phyloP scores from a whole-genome alignment of 805 yeast genomes.

The Nakazawaea pomicola region DNA sequence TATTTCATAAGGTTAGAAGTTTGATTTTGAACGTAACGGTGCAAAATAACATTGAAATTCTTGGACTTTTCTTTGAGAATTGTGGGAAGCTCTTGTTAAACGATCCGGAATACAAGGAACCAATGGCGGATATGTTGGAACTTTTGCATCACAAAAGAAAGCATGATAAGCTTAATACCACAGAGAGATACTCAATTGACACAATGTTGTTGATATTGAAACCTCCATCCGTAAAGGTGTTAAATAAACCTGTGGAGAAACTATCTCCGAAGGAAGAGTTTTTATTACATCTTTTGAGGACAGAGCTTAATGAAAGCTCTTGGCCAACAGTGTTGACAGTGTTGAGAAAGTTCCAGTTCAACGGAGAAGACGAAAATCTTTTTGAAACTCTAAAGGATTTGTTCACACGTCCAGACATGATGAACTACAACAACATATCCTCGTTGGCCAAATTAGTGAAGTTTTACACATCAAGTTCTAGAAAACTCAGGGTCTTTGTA shows the following conservation, averaged over 20 bases:
- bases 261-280: conserved; percentile 42
- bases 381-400: conserved; percentile 28
- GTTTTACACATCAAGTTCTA: conserved; percentile 28
- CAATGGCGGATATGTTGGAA: conserved; percentile 61
- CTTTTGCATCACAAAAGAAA: conserved; percentile 46
- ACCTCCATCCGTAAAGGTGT: conserved; percentile 44
- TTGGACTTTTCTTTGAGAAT: conserved; percentile 66
- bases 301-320: conserved; percentile 40
- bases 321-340: conserved; percentile 29
- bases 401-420: conserved; percentile 56
- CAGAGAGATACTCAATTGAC: conserved; percentile 54
- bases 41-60: conserved; percentile 60
- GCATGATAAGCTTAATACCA: conserved; percentile 43
- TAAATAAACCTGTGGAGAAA: conserved; percentile 20
- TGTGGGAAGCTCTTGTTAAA: conserved; percentile 63
- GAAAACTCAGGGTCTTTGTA: conserved; percentile 36
- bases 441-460: conserved; percentile 44
- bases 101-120: conserved; percentile 47
- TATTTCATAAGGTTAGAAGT: conserved; percentile 67
- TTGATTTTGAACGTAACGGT: conserved; percentile 47
- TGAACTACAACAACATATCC: conserved; percentile 52
- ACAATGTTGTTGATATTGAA: conserved; percentile 49
- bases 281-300: conserved; percentile 43
- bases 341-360: conserved; percentile 37
- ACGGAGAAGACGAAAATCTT: conserved; percentile 27